Evolutionary conservation across 2,329 filamentous ascomycete genomes (phyloP).

Genomic region (Elsinoe perseae): DNA sequence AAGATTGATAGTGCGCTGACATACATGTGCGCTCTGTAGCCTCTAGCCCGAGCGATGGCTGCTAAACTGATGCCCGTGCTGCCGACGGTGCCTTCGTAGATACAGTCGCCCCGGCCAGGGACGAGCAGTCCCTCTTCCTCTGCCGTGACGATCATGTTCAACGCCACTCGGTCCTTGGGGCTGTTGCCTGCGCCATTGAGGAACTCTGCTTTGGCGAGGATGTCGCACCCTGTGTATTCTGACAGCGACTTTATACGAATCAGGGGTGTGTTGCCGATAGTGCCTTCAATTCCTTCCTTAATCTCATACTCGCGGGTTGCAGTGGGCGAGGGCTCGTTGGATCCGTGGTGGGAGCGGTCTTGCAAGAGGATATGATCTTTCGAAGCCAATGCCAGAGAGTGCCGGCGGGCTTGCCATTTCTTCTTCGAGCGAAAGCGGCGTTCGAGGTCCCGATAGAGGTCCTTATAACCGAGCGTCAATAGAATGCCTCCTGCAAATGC

Average conservation of each 20-base stretch:
- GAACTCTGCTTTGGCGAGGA: constrained; percentile 91
- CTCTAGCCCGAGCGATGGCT: constrained; percentile 75
- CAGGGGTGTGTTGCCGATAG: constrained; percentile 88
- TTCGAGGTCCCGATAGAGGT: constrained; percentile 69
- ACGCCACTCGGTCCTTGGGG: constrained; percentile 89
- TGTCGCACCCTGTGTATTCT: constrained; percentile 76
- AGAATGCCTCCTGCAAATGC: constrained; percentile 67
- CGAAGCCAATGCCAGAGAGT: constrained; percentile 23
- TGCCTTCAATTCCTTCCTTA: constrained; percentile 75
- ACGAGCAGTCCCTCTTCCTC: constrained; percentile 68
- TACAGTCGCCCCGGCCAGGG: constrained; percentile 78
- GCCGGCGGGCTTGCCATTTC: constrained; percentile 21
- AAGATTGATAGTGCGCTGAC: constrained; percentile 22
- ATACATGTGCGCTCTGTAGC: constrained; percentile 84
- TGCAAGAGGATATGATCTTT: constrained; percentile 32
- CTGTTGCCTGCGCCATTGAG: constrained; percentile 90
- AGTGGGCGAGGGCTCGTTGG: not conserved
- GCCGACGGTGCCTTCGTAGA: constrained; percentile 95
- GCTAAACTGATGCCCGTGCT: constrained; percentile 94
- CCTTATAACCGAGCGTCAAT: constrained; percentile 69
- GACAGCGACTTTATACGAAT: constrained; percentile 80
- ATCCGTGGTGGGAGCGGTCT: constrained; percentile 23
- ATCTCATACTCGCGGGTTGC: constrained; percentile 35
- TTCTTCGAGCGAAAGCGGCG: constrained; percentile 48
- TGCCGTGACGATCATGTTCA: constrained; percentile 77